A percentile compares a stretch with the other conserved stretches of the same genome.
Evolutionary conservation across 73 alveolate genomes (phyloP).

Genomic region (Paraurostyla sp.): DNA sequence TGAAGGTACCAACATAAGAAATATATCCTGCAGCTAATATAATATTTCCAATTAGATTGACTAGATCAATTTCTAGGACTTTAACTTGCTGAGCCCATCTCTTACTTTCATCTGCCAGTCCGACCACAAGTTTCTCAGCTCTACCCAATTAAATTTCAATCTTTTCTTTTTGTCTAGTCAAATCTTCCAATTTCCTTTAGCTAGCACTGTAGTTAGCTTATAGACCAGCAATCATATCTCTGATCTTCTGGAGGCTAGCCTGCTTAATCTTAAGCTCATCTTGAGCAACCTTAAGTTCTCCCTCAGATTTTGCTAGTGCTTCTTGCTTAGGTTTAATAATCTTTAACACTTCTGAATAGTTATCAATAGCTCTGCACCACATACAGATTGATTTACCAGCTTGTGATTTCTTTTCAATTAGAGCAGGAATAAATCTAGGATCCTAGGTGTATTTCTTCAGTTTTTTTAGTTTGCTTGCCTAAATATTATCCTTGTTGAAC

Average conservation of each 20-base stretch:
- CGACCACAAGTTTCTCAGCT: slow-evolving; percentile 98
- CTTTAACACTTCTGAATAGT: slow-evolving; percentile 90
- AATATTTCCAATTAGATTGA: slow-evolving; percentile 98
- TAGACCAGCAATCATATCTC: slow-evolving; percentile 88
- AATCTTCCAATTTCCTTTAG: slow-evolving; percentile 91
- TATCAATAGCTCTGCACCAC: slow-evolving; percentile 95
- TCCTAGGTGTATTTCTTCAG: slow-evolving; percentile 80
- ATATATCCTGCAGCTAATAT: slow-evolving; percentile 98
- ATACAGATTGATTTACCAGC: slow-evolving; percentile 88
- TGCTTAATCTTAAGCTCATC: slow-evolving; percentile 89
- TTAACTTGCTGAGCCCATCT: slow-evolving; percentile 88
- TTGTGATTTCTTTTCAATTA: slow-evolving; percentile 77
- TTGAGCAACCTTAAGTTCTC: slow-evolving; percentile 84
- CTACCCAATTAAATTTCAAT: slow-evolving; percentile 94
- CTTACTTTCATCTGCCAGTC: slow-evolving; percentile 96
- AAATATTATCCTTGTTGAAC: slow-evolving; percentile 89
- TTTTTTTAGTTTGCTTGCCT: slow-evolving; percentile 78
- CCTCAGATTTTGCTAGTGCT: slow-evolving; percentile 94
- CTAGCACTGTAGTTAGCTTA: slow-evolving; percentile 92
- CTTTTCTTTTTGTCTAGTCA: slow-evolving; percentile 87
- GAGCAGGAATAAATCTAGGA: slow-evolving; percentile 84
- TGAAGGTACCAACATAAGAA: slow-evolving; percentile 99
- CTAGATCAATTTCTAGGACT: slow-evolving; percentile 90
- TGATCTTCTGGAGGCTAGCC: slow-evolving; percentile 90
- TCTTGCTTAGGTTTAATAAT: slow-evolving; percentile 98